Conservation (phyloP, 2,329 filamentous ascomycete genomes). For the Cladosporium halotolerans region DNA sequence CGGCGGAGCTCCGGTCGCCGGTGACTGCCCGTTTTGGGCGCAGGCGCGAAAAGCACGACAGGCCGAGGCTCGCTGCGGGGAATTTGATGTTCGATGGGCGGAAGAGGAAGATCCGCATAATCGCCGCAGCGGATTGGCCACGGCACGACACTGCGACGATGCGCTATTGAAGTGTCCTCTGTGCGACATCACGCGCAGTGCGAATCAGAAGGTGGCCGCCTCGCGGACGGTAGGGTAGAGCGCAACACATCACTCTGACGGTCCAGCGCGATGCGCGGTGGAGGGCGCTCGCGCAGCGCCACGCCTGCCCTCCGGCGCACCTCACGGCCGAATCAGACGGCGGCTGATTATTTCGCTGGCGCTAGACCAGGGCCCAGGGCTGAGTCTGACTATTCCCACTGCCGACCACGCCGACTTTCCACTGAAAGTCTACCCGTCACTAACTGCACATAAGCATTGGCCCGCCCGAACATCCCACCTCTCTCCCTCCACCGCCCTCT, state of each 20-base stretch:
- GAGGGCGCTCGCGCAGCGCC: too few relatives aligned
- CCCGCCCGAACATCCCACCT: conserved; percentile 1
- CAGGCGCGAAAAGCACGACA: not conserved
- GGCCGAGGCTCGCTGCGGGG: not conserved
- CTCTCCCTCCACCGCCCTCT: not conserved
- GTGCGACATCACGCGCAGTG: too few relatives aligned
- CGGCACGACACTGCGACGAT: too few relatives aligned
- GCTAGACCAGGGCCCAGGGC: conserved; percentile 2
- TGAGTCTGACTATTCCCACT: not conserved
- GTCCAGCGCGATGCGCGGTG: too few relatives aligned
- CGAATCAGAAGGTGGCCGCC: too few relatives aligned
- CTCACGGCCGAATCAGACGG: not conserved
- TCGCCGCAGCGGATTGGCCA: not conserved
- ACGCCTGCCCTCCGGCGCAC: too few relatives aligned
- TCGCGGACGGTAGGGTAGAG: too few relatives aligned
- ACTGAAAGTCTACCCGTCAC: conserved; percentile 2
- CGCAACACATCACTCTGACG: too few relatives aligned
- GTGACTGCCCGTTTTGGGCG: not conserved
- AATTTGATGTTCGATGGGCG: not conserved
- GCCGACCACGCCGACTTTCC: not conserved
- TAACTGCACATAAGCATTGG: conserved; percentile 8
- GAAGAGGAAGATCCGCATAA: not conserved
- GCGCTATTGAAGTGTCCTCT: too few relatives aligned
- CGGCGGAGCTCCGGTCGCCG: not conserved
- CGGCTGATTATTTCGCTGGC: not conserved